Evolutionary conservation across 768 basidiomycete species (phyloP).

Genomic region (Tephrocybe sp.): DNA sequence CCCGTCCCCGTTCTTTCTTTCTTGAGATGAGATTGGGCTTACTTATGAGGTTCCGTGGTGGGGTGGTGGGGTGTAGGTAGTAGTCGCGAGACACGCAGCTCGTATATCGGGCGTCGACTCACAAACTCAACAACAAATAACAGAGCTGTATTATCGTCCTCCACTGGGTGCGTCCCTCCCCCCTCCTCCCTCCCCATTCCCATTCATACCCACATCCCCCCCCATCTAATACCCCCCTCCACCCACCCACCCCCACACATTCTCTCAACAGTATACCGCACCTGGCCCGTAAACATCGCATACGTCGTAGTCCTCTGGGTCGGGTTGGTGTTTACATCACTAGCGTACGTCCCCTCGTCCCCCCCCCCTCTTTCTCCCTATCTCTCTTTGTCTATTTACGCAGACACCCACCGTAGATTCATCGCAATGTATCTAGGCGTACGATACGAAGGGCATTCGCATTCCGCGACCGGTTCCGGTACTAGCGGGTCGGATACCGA

Average conservation of each 20-base stretch:
- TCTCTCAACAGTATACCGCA: slow-evolving; percentile 24
- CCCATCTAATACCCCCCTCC: too few species aligned
- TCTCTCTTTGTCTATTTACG: neutral
- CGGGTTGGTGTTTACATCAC: slow-evolving; percentile 24
- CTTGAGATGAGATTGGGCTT: too few species aligned
- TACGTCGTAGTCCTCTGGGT: slow-evolving; percentile 33
- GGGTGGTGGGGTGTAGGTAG: too few species aligned
- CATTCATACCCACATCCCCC: neutral
- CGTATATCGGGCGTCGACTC: slow-evolving; percentile 24
- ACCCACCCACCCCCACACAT: too few species aligned
- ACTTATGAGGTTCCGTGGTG: too few species aligned
- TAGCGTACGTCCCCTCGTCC: slow-evolving; percentile 18
- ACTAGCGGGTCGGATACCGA: too few species aligned
- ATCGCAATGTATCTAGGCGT: slow-evolving; percentile 1
- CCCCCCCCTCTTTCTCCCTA: neutral
- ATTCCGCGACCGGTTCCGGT: too few species aligned
- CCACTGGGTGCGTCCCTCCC: slow-evolving; percentile 22
- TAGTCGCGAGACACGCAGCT: slow-evolving; percentile 24
- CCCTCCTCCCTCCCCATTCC: neutral
- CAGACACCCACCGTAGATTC: neutral
- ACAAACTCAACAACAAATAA: slow-evolving; percentile 15
- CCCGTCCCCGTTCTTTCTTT: too few species aligned
- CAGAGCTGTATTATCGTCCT: slow-evolving; percentile 22
- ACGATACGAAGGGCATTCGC: neutral
- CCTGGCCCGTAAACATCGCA: slow-evolving; percentile 29